Conservation (phyloP, 2,329 filamentous ascomycete genomes). For the Microdochium trichocladiopsis region DNA sequence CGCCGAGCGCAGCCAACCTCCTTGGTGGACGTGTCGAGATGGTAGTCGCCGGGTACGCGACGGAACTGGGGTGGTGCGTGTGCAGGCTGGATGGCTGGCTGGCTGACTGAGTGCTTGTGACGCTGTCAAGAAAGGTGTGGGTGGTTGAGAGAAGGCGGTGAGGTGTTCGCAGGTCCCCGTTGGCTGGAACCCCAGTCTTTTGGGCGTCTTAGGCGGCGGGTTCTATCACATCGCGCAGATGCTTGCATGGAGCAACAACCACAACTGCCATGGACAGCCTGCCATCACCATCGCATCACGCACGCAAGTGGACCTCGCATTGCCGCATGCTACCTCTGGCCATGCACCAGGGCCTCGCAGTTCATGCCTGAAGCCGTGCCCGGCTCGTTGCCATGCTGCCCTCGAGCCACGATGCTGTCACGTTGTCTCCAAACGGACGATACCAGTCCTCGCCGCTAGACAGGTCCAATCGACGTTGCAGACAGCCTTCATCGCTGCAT, state of each 20-base stretch:
- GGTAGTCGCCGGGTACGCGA: background rate
- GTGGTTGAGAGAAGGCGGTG: slow-evolving; percentile 22
- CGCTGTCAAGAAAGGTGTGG: slow-evolving; percentile 9
- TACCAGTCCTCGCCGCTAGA: background rate
- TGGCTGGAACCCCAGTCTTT: slow-evolving; percentile 1
- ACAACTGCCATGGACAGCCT: background rate
- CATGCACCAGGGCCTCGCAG: background rate
- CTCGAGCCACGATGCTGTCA: background rate
- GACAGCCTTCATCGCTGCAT: too few relatives aligned
- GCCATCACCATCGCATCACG: background rate
- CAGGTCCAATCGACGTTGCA: background rate
- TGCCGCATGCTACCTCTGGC: background rate
- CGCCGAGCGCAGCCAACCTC: too few relatives aligned
- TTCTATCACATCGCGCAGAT: background rate
- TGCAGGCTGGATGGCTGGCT: too few relatives aligned
- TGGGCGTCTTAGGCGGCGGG: background rate
- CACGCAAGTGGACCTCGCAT: background rate
- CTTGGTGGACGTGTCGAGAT: background rate
- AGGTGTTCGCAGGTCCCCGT: slow-evolving; percentile 12
- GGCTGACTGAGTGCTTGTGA: too few relatives aligned
- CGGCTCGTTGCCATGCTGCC: background rate
- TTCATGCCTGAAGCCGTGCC: background rate
- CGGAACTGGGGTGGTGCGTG: slow-evolving; percentile 4
- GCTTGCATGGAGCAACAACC: background rate
- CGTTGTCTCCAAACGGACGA: background rate